phyloP scores from a whole-genome alignment of 305 asterid species.

The Petunia hybrid region DNA sequence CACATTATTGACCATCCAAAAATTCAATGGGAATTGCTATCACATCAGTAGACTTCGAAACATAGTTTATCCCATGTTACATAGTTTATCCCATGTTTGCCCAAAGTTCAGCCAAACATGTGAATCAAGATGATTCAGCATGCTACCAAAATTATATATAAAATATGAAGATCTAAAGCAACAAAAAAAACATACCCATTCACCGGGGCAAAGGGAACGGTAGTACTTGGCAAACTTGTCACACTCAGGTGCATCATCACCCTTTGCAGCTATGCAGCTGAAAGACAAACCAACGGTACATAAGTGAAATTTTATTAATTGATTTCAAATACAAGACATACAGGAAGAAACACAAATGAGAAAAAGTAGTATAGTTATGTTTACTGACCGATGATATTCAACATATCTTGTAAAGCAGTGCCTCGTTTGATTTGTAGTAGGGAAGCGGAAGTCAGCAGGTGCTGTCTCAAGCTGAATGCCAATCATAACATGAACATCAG shows the following conservation, averaged over 20 bases:
- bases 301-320: neutral
- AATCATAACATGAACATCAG: neutral
- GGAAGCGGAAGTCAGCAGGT: constrained; percentile 96
- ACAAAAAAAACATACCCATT: constrained; percentile 67
- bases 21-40: neutral
- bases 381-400: constrained; percentile 84
- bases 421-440: constrained; percentile 95
- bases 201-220: constrained; percentile 85
- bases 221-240: constrained; percentile 83
- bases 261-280: constrained; percentile 68
- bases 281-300: constrained; percentile 15
- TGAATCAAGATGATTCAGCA: constrained; percentile 5
- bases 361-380: neutral
- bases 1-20: constrained; percentile 9
- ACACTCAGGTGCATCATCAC: constrained; percentile 79
- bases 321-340: neutral
- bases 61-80: neutral
- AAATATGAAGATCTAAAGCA: neutral
- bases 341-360: neutral
- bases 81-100: neutral
- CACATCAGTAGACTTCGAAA: neutral
- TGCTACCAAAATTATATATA: neutral
- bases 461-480: constrained; percentile 89
- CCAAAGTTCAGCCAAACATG: neutral
- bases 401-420: constrained; percentile 97